phyloP scores from a whole-genome alignment of 257 asterid species.

The Petunia axillaris region DNA sequence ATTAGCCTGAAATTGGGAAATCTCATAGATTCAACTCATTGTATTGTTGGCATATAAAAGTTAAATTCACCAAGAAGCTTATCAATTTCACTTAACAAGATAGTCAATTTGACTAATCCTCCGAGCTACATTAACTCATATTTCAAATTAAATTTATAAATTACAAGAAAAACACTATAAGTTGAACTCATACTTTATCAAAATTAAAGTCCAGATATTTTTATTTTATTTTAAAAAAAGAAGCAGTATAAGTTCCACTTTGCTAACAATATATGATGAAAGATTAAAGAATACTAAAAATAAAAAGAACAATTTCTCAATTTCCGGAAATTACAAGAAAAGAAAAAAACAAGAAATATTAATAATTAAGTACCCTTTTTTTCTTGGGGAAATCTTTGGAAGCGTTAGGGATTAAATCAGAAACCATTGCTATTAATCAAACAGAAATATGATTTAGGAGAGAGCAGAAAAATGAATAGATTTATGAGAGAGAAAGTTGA shows the following conservation, averaged over 20 bases:
- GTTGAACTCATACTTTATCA: too few relatives aligned
- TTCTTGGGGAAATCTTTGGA: not conserved
- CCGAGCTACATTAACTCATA: too few relatives aligned
- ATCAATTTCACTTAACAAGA: too few relatives aligned
- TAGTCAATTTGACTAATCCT: too few relatives aligned
- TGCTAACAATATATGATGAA: not conserved
- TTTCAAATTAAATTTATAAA: too few relatives aligned
- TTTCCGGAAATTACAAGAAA: not conserved
- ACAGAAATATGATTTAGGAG: not conserved
- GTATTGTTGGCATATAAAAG: too few relatives aligned
- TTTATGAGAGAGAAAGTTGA: not conserved
- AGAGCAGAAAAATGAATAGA: not conserved
- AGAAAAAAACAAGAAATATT: not conserved
- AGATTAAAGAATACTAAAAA: not conserved
- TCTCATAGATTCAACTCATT: too few relatives aligned
- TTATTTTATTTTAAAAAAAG: too few relatives aligned
- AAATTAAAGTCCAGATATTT: too few relatives aligned
- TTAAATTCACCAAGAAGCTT: too few relatives aligned
- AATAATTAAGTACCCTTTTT: not conserved
- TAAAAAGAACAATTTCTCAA: not conserved
- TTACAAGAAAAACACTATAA: too few relatives aligned
- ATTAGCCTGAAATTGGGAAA: conserved; percentile 51
- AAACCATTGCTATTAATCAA: not conserved
- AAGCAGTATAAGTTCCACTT: too few relatives aligned
- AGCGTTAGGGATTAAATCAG: not conserved